phyloP scores from a whole-genome alignment of 805 yeast species.

The Suhomyces tanzawaensis region DNA sequence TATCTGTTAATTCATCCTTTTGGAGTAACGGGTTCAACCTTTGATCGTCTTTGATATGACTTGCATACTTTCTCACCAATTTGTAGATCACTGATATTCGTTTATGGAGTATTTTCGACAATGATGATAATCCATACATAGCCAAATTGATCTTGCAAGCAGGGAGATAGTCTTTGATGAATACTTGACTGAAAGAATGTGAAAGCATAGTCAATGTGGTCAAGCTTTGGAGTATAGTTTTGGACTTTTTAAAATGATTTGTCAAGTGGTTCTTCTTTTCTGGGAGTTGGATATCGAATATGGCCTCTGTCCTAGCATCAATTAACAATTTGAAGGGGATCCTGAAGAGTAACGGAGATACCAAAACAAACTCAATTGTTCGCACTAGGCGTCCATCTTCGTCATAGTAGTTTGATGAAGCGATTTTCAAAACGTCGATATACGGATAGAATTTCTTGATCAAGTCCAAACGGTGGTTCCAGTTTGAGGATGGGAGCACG shows the following conservation, averaged over 20 bases:
- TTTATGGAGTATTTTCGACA: constrained; percentile 23
- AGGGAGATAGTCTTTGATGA: constrained; percentile 24
- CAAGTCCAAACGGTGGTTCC: constrained; percentile 17
- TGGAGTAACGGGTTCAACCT: constrained; percentile 9
- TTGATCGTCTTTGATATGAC: constrained; percentile 12
- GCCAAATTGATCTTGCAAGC: constrained; percentile 26
- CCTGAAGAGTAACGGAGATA: constrained; percentile 22
- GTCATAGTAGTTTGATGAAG: constrained; percentile 11
- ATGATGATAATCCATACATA: constrained; percentile 30
- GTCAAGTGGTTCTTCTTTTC: background rate
- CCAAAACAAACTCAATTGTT: constrained; percentile 14
- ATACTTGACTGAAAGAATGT: constrained; percentile 16
- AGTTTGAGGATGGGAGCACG: constrained; percentile 36
- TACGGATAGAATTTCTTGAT: constrained; percentile 26
- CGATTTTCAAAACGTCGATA: constrained; percentile 17
- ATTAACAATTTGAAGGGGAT: constrained; percentile 16
- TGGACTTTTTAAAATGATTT: background rate
- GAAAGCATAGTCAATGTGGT: constrained; percentile 20
- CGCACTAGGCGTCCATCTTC: constrained; percentile 12
- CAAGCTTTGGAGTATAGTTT: background rate
- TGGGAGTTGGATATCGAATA: constrained; percentile 1
- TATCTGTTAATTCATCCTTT: constrained; percentile 15
- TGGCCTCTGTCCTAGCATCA: constrained; percentile 11
- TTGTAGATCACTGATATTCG: constrained; percentile 21
- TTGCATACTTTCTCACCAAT: constrained; percentile 18